These are phyloP conservation scores for Mortierella sp. DNA, from an alignment of 371 early-diverging fungal species.

Conservation along the genomic window DNA sequence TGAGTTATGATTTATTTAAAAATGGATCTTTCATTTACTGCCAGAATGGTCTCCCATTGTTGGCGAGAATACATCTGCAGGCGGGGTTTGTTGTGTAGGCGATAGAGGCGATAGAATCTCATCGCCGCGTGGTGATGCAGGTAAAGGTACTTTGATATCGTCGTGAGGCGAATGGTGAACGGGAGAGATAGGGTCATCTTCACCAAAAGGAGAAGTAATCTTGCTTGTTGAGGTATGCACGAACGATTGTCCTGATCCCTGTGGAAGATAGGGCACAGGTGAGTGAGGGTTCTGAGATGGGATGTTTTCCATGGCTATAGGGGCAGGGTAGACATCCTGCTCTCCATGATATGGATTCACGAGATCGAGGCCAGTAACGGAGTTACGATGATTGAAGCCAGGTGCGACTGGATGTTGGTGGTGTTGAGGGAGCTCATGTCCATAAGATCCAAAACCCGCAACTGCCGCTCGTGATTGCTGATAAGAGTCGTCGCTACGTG, in stretches of 20 bases:
- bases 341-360: constrained; percentile 43
- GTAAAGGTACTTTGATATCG: constrained; percentile 25
- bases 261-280: neutral
- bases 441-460: constrained; percentile 31
- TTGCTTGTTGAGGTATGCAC: constrained; percentile 28
- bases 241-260: constrained; percentile 42
- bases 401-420: constrained; percentile 25
- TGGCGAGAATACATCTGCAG: constrained; percentile 11
- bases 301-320: neutral
- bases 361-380: constrained; percentile 31
- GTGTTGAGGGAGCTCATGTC: constrained; percentile 13
- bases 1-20: neutral
- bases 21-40: neutral
- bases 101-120: neutral
- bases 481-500: constrained; percentile 12
- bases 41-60: neutral
- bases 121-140: constrained; percentile 14
- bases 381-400: constrained; percentile 40
- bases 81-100: neutral
- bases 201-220: constrained; percentile 51
- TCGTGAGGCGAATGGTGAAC: neutral
- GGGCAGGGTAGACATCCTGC: constrained; percentile 10
- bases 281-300: neutral
- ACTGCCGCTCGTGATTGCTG: constrained; percentile 23
- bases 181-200: constrained; percentile 18